A percentile compares a stretch with the other conserved stretches of the same genome.
phyloP scores from a whole-genome alignment of 2,329 filamentous ascomycete genomes.

The Cercospora sp. region DNA sequence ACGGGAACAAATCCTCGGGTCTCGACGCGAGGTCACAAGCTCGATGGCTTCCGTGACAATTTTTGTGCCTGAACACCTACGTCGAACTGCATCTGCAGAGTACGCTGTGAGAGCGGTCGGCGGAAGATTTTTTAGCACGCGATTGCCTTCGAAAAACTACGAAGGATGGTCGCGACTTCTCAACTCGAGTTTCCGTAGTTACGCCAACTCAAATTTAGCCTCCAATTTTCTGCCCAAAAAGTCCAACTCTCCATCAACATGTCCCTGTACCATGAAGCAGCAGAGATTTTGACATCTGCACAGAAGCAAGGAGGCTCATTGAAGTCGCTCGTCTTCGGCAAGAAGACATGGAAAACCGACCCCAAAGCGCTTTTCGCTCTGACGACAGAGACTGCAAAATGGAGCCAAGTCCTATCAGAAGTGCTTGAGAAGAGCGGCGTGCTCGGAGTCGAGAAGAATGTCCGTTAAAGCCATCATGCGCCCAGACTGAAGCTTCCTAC shows the following conservation, averaged over 20 bases:
- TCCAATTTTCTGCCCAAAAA: not conserved
- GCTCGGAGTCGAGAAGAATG: conserved; percentile 80
- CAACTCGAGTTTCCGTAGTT: not conserved
- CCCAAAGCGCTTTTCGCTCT: conserved; percentile 84
- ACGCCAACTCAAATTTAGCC: not conserved
- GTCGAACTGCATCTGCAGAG: no score
- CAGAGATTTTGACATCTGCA: conserved; percentile 66
- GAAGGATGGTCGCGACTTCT: not conserved
- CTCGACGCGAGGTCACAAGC: not conserved
- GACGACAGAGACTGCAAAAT: conserved; percentile 83
- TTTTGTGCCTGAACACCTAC: no score
- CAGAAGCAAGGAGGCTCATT: conserved; percentile 74
- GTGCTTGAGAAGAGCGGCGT: conserved; percentile 81
- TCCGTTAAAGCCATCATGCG: conserved; percentile 41
- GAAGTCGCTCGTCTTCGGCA: conserved; percentile 78
- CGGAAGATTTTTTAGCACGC: no score
- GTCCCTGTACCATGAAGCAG: conserved; percentile 95
- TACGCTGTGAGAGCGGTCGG: no score
- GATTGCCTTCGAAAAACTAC: no score
- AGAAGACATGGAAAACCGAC: conserved; percentile 71
- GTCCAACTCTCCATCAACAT: conserved; percentile 52
- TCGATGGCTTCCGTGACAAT: not conserved
- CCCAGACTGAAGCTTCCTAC: not conserved
- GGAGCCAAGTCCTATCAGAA: conserved; percentile 81
- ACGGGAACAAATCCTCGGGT: not conserved